phyloP scores from a whole-genome alignment of 2,329 filamentous ascomycete species.

The Magnaporthiopsis incrustans region DNA sequence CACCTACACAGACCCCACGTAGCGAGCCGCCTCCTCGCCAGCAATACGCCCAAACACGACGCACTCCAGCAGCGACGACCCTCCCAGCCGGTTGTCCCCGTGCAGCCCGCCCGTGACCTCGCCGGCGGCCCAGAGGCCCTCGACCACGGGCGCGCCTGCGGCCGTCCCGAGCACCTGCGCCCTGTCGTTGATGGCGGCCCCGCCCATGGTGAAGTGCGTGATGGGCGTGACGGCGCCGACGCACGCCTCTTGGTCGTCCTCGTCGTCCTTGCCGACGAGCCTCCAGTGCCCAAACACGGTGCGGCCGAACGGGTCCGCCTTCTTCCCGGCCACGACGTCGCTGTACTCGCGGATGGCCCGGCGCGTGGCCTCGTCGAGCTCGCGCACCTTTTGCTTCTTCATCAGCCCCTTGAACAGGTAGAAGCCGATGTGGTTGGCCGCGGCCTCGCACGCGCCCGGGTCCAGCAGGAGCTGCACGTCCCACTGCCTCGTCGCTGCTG shows the following conservation, averaged over 20 bases:
- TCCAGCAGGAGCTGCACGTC: constrained; percentile 51
- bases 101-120: constrained; percentile 59
- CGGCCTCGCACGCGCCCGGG: constrained; percentile 44
- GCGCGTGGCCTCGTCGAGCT: constrained; percentile 33
- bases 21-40: constrained; percentile 27
- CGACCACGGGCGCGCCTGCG: constrained; percentile 36
- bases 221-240: constrained; percentile 55
- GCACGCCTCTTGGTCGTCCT: constrained; percentile 44
- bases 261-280: constrained; percentile 35
- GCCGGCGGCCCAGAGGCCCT: constrained; percentile 53
- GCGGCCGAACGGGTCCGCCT: constrained; percentile 37
- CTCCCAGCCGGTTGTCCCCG: constrained; percentile 53
- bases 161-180: constrained; percentile 38
- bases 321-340: constrained; percentile 29
- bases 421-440: constrained; percentile 50
- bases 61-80: constrained; percentile 54
- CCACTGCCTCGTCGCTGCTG: constrained; percentile 40
- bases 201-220: constrained; percentile 61
- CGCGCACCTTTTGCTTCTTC: constrained; percentile 43
- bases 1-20: background rate
- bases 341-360: constrained; percentile 42
- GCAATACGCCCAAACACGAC: constrained; percentile 42
- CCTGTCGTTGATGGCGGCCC: constrained; percentile 46
- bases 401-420: constrained; percentile 56
- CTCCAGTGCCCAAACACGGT: constrained; percentile 47